Base-by-base conservation (phyloP, 2,329 filamentous ascomycete species). In the Byssoonygena ceratinophila region DNA sequence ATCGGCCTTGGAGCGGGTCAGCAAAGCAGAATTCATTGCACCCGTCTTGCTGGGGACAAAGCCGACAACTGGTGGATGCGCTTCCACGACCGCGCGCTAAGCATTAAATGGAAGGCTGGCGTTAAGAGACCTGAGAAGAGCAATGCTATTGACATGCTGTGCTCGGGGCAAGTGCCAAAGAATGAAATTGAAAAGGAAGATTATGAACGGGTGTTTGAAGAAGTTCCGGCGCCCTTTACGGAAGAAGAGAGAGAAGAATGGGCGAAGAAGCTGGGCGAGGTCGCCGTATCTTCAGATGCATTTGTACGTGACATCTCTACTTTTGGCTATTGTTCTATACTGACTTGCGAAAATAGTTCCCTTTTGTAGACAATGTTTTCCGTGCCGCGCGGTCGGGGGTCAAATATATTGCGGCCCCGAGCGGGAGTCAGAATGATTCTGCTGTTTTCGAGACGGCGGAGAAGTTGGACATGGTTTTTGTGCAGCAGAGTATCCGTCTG, bases 21-120 rank as follows among this genome's bases (percentile, higher is more conserved):
- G 72, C 92, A 98, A 74, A 94, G 87, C 57, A 85, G 92, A 61
- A 98, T 98, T 62, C 92, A 98, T 79, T 98, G 92, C 81, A 98
- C 92, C 39, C 85, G 92, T 59, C 81, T 98, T 48, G 92, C 92
- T 9, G 92, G 92, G 55, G 91, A 97, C 76, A 98, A 98, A 78
- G 88, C 90, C 46, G 92, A 98, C 72, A 96, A 94, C 78, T 97
- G 91, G 91, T 98, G 91, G 92, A 85, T 98, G 78, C 86, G 92
- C 64, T 97, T 97, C 82, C 87, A 96, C 76, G 84, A 87, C 61
- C 84, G 87, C 50, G 87, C 92, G 11, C 78, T 97, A 46, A 78
- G 76, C 65, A 84, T 98, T 68, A 87, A 91, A 76, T 98, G 89
- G 87, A 96, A 95, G 80, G 91, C 92, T 75, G 91, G 92, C 63